phyloP scores from a whole-genome alignment of 805 yeast species.

The Yamadazyma paraphyllophila region DNA sequence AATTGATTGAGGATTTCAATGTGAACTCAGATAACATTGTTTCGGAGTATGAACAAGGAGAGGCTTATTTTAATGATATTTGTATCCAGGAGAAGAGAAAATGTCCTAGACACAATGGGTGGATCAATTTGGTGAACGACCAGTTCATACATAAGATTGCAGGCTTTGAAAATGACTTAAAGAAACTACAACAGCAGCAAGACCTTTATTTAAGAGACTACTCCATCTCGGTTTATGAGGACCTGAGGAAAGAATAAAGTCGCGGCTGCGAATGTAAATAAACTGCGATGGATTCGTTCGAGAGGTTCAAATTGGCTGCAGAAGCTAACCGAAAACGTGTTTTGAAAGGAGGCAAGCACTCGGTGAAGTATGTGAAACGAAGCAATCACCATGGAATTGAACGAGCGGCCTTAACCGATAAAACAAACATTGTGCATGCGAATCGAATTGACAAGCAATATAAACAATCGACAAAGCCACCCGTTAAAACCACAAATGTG shows the following conservation, averaged over 20 bases:
- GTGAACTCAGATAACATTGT: slow-evolving; percentile 1
- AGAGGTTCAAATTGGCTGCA: slow-evolving; percentile 9
- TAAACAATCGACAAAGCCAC: background rate
- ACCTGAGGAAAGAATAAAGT: background rate
- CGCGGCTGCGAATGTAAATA: background rate
- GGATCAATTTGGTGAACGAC: slow-evolving; percentile 42
- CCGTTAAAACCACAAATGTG: background rate
- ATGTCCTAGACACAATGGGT: slow-evolving; percentile 54
- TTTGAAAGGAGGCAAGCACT: background rate
- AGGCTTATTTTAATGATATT: background rate
- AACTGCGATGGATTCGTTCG: slow-evolving; percentile 12
- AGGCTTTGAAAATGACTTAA: slow-evolving; percentile 34
- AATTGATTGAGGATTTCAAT: slow-evolving; percentile 2
- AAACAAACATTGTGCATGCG: background rate
- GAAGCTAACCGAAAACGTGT: slow-evolving; percentile 8
- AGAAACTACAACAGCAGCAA: slow-evolving; percentile 25
- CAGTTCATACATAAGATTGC: slow-evolving; percentile 26
- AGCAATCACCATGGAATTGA: background rate
- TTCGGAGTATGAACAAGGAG: slow-evolving; percentile 2
- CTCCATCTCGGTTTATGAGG: slow-evolving; percentile 31
- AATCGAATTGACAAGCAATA: background rate
- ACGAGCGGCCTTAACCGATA: background rate
- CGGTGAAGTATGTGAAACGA: background rate
- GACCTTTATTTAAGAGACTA: slow-evolving; percentile 32
- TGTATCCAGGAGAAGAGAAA: slow-evolving; percentile 56